Conservation (phyloP, 2,329 filamentous ascomycete species). For the Thelonectria olida region DNA sequence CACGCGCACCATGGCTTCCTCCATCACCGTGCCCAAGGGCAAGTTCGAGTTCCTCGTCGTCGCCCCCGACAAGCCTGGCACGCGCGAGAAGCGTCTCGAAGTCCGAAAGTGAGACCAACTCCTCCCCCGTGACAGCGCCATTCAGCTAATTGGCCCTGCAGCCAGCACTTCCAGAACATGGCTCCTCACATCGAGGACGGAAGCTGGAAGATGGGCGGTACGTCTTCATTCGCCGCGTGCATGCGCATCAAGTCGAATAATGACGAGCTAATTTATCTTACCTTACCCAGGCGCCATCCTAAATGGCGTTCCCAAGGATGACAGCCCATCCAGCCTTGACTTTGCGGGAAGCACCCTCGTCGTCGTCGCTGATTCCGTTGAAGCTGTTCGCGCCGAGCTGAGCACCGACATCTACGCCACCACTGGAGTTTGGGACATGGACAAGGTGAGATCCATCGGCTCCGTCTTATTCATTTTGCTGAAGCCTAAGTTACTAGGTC, state of each 20-base stretch:
- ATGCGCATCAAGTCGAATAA: not conserved
- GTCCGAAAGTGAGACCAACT: conserved; percentile 60
- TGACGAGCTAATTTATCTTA: not conserved
- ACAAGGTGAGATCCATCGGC: conserved; percentile 59
- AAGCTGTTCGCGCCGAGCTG: conserved; percentile 74
- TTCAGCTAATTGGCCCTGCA: conserved; percentile 21
- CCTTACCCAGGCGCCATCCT: conserved; percentile 70
- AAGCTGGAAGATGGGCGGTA: conserved; percentile 71
- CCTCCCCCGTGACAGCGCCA: not conserved
- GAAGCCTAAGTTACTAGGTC: conserved; percentile 45
- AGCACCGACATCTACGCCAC: conserved; percentile 77
- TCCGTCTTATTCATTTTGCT: not conserved
- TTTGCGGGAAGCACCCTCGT: conserved; percentile 81
- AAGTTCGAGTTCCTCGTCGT: conserved; percentile 75
- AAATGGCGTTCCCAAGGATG: conserved; percentile 70
- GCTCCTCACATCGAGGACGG: conserved; percentile 63
- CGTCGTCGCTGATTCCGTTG: conserved; percentile 70
- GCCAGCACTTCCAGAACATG: conserved; percentile 65
- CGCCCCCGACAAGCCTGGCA: conserved; percentile 71
- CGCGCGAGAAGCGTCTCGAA: conserved; percentile 68
- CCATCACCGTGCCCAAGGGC: conserved; percentile 27
- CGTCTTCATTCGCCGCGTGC: conserved; percentile 31
- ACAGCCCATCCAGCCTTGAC: conserved; percentile 65
- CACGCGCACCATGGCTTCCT: conserved; percentile 43
- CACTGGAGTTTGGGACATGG: conserved; percentile 82